Evolutionary conservation across 1,284 basidiomycete species (phyloP).

Genomic region (Ceratobasidium sp.): DNA sequence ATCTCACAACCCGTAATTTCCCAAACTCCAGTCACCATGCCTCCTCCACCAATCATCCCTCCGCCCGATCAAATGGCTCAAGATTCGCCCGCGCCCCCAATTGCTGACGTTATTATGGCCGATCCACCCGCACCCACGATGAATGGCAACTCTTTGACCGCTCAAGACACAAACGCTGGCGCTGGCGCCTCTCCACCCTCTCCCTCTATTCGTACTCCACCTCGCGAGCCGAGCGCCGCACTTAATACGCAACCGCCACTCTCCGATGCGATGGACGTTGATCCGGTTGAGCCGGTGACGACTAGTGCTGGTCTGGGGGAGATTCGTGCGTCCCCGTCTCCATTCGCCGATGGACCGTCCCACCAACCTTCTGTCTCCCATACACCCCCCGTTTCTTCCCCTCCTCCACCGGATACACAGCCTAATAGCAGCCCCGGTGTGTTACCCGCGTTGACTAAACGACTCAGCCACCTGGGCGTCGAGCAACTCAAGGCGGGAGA

Average conservation of each 20-base stretch:
- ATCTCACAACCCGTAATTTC: no score
- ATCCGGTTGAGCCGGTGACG: not conserved
- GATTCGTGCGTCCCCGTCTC: slow-evolving; percentile 11
- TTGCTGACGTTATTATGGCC: slow-evolving; percentile 7
- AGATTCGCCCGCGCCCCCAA: not conserved
- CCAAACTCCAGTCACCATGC: not conserved
- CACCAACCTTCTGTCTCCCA: not conserved
- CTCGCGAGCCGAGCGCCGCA: not conserved
- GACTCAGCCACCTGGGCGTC: slow-evolving; percentile 9
- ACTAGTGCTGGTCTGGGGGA: not conserved
- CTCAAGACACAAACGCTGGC: no score
- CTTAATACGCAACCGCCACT: not conserved
- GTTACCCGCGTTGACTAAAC: slow-evolving; percentile 11
- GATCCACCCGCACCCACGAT: not conserved
- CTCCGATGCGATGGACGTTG: slow-evolving; percentile 31
- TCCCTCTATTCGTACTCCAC: not conserved
- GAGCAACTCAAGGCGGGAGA: slow-evolving; percentile 22
- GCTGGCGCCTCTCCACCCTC: not conserved
- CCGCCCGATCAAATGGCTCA: not conserved
- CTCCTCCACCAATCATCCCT: not conserved
- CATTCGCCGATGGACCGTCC: slow-evolving; percentile 8
- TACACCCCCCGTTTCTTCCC: slow-evolving; percentile 5
- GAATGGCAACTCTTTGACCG: not conserved
- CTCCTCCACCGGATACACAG: not conserved
- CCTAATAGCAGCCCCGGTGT: slow-evolving; percentile 22